These are phyloP conservation scores for Petrea volubilis DNA, from an alignment of 257 asterid genomes.

Conservation along the genomic window DNA sequence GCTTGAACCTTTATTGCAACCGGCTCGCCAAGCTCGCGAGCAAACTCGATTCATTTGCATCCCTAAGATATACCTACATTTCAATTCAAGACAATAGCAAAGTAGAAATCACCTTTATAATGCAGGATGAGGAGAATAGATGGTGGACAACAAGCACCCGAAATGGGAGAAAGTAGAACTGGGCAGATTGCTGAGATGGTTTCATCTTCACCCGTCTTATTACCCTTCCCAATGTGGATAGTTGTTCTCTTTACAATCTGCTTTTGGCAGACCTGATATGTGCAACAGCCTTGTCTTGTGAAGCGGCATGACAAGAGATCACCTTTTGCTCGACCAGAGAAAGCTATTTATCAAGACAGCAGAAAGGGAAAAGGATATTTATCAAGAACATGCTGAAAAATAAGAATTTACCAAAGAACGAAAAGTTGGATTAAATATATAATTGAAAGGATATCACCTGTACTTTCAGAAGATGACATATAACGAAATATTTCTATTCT, in stretches of 20 bases:
- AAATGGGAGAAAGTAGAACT: constrained; percentile 33
- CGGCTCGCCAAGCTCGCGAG: too few relatives aligned
- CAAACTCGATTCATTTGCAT: too few relatives aligned
- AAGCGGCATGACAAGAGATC: constrained; percentile 7
- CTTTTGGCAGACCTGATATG: constrained; percentile 17
- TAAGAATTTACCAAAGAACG: background rate
- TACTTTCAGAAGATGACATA: background rate
- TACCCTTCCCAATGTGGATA: constrained; percentile 35
- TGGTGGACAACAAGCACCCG: constrained; percentile 40
- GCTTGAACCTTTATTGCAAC: too few relatives aligned
- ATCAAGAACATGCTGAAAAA: constrained; percentile 9
- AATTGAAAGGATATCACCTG: constrained; percentile 7
- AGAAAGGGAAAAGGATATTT: background rate
- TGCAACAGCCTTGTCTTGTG: background rate
- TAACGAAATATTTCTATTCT: background rate
- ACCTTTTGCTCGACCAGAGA: background rate
- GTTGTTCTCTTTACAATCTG: constrained; percentile 22
- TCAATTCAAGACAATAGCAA: background rate
- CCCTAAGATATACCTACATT: constrained; percentile 12
- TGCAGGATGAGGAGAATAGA: constrained; percentile 51
- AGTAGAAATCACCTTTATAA: constrained; percentile 9
- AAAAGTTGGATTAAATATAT: background rate
- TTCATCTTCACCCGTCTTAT: constrained; percentile 36
- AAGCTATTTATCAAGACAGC: background rate
- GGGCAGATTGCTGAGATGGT: constrained; percentile 23